Conservation (phyloP, 2,329 filamentous ascomycete genomes). For the Neopestalotiopsis sp. region DNA sequence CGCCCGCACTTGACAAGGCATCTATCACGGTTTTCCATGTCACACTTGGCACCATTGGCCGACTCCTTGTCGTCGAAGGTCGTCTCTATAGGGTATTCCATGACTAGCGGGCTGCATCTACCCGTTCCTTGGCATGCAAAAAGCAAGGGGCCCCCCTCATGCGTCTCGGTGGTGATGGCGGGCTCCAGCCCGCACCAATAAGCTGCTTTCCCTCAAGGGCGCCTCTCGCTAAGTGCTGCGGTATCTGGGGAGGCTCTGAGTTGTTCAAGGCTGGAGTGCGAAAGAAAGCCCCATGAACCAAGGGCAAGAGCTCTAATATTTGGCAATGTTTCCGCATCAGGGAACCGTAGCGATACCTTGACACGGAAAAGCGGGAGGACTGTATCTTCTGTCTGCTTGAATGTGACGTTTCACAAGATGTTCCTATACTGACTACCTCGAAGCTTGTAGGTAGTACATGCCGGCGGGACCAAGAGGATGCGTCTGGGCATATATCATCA, state of each 20-base stretch:
- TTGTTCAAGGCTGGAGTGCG: not conserved
- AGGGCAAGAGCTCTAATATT: not conserved
- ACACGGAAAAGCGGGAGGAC: not conserved
- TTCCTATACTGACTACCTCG: not conserved
- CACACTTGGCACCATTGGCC: not conserved
- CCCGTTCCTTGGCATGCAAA: constrained; percentile 9
- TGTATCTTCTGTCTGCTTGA: not conserved
- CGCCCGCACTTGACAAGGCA: not conserved
- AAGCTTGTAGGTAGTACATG: not conserved
- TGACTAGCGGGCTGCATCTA: not conserved
- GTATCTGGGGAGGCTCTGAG: not conserved
- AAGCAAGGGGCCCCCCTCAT: not conserved
- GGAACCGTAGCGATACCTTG: not conserved
- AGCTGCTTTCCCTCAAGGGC: not conserved
- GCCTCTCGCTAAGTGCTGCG: not conserved
- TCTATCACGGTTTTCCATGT: not conserved
- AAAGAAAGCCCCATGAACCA: not conserved
- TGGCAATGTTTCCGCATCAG: not conserved
- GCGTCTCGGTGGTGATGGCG: not conserved
- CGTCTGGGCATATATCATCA: not conserved
- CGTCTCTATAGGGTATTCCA: not conserved
- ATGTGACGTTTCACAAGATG: not conserved
- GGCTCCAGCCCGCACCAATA: not conserved
- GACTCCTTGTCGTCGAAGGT: not conserved
- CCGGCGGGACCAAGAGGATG: not conserved